Percentiles rank a stretch among this genome's conserved stretches.
phyloP scores from a whole-genome alignment of 2,329 filamentous ascomycete genomes.

The Penicillium sp. region DNA sequence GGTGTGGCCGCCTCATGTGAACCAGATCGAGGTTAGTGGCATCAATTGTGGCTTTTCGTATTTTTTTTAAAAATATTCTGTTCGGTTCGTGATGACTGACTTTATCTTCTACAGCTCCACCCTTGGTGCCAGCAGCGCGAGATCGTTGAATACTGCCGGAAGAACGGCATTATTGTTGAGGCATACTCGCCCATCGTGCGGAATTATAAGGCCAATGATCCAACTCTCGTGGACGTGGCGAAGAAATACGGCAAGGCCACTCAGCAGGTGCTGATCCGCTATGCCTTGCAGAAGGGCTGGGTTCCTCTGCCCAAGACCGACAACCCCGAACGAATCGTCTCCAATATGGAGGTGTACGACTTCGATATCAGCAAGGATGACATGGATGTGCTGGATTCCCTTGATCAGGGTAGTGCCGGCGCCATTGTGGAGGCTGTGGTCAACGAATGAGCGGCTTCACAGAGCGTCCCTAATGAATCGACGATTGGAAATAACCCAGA shows the following conservation, averaged over 20 bases:
- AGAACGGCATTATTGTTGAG: conserved; percentile 52
- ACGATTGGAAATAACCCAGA: conserved; percentile 10
- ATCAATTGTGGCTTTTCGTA: neutral
- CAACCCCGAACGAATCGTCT: conserved; percentile 61
- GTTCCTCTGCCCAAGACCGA: conserved; percentile 72
- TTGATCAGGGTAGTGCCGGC: conserved; percentile 50
- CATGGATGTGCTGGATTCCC: conserved; percentile 52
- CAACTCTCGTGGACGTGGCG: conserved; percentile 60
- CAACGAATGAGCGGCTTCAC: conserved; percentile 36
- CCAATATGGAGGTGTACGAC: conserved; percentile 61
- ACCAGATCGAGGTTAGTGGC: conserved; percentile 64
- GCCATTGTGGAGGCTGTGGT: conserved; percentile 48
- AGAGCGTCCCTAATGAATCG: conserved; percentile 6
- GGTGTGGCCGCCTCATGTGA: conserved; percentile 66
- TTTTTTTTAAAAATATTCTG: neutral
- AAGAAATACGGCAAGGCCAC: conserved; percentile 69
- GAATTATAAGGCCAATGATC: conserved; percentile 68
- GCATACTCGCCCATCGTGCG: conserved; percentile 56
- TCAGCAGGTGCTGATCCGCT: conserved; percentile 75
- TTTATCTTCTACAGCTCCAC: conserved; percentile 54
- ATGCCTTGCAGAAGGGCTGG: conserved; percentile 74
- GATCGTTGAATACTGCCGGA: conserved; percentile 54
- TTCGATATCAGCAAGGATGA: conserved; percentile 58
- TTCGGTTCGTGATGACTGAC: conserved; percentile 14
- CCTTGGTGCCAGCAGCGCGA: conserved; percentile 66